Base-by-base conservation (phyloP, 495 filamentous ascomycete species). In the Lindgomyces ingoldianus region DNA sequence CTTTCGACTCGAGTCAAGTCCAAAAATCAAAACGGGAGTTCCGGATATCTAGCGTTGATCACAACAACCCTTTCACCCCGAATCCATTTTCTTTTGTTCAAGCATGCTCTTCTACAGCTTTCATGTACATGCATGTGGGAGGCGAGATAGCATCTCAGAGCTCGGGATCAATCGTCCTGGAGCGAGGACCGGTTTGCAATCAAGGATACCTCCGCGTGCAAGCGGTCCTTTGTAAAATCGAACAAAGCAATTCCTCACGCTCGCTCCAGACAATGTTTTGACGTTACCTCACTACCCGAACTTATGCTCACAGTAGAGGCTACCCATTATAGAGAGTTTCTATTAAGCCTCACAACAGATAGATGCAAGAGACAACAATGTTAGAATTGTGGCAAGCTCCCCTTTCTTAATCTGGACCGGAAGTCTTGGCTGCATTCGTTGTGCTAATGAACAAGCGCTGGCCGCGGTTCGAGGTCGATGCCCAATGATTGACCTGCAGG, bases 21-120 rank as follows among this genome's bases (percentile, higher is more conserved):
- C 75, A 74, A 74, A 70, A 74, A 57, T 53, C 59, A 69, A 70
- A 72, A 71, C 83, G 84, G 87, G 85, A 83, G 82, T 82, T 93
- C 89, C 88, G 89, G 89, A 91, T 91, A 91, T 91, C 88, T 89
- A 85, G 84, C 85, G 86, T 84, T 69, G 69, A 71, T 65, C 60
- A 58, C 54, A 57, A 29, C 65, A 59, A 58, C 64, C 60, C 64
- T 48, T 68, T 64, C 49, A 60, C 65, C 57, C 55, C 57, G 27
- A 57, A 19, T 61, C 21, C 44, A 33, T 64, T 62, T 70, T 47
- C 50, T 62, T 27, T 57, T 21, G 30, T 59, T 33, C 33, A 39
- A 46, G 68, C 57, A 67, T 70, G 63, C 68, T 60, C 41, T 56
- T 53, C 44, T 22, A 26, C 27, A 27, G 24, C 22, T 58, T 70